These are phyloP conservation scores for Xylaria telfairii DNA, from an alignment of 495 filamentous ascomycete genomes.

Conservation along the genomic window DNA sequence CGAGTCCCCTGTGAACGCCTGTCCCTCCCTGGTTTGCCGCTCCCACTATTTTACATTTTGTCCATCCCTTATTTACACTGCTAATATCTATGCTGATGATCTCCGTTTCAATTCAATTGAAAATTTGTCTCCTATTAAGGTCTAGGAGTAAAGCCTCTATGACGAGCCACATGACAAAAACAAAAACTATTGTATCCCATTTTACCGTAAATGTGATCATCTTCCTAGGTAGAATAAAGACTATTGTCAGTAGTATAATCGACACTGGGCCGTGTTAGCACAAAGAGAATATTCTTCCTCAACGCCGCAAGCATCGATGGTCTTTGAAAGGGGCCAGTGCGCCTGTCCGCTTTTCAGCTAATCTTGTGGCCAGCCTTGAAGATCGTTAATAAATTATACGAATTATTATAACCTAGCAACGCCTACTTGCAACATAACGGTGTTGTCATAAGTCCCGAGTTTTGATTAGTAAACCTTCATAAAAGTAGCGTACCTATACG, in stretches of 20 bases:
- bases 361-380: too few relatives aligned
- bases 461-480: background rate
- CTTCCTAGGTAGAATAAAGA: background rate
- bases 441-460: too few relatives aligned
- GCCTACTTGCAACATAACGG: background rate
- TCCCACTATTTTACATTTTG: too few relatives aligned
- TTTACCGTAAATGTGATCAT: background rate
- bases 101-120: too few relatives aligned
- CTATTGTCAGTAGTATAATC: background rate
- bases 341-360: background rate
- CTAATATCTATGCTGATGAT: too few relatives aligned
- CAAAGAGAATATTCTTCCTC: background rate
- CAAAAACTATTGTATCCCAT: background rate
- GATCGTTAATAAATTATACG: background rate
- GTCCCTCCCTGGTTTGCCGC: too few relatives aligned
- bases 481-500: background rate
- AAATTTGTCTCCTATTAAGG: too few relatives aligned
- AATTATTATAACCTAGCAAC: background rate
- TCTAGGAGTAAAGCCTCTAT: too few relatives aligned
- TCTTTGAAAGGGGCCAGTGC: background rate
- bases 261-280: background rate
- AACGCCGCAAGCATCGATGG: constrained; percentile 5
- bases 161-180: too few relatives aligned
- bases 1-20: too few relatives aligned
- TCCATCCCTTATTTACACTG: too few relatives aligned